Evolutionary conservation across 2,329 filamentous ascomycete genomes (phyloP).

Genomic region (Calonectria hongkongensis): DNA sequence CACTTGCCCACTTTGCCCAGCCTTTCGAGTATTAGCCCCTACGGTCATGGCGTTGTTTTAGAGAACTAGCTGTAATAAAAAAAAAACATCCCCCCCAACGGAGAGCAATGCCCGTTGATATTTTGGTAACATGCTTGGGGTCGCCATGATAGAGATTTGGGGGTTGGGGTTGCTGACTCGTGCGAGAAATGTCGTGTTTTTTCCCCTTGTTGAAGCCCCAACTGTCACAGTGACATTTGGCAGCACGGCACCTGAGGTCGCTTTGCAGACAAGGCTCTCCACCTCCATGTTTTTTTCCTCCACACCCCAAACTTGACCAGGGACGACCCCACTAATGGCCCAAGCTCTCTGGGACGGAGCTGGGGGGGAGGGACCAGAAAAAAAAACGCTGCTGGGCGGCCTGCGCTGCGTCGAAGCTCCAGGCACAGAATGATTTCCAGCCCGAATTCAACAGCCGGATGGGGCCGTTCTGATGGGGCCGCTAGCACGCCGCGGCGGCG

Average conservation of each 20-base stretch:
- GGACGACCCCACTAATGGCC: conserved; percentile 36
- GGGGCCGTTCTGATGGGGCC: conserved; percentile 12
- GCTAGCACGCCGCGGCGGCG: conserved; percentile 14
- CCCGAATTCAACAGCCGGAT: conserved; percentile 23
- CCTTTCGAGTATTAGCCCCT: conserved; percentile 3
- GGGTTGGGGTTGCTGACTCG: conserved; percentile 47
- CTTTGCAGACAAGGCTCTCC: conserved; percentile 23
- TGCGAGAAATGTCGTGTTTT: conserved; percentile 6
- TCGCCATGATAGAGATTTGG: conserved; percentile 42
- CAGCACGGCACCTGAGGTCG: conserved; percentile 28
- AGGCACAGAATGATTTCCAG: not conserved
- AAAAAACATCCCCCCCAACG: conserved; percentile 14
- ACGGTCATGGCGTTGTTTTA: conserved; percentile 2
- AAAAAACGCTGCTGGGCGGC: too few species aligned
- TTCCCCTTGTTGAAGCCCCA: conserved; percentile 51
- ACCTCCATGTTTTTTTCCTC: conserved; percentile 24
- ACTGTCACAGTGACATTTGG: conserved; percentile 42
- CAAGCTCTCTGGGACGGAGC: conserved; percentile 28
- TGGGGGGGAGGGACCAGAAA: not conserved
- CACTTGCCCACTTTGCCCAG: not conserved
- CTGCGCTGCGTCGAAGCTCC: not conserved
- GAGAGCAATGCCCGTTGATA: conserved; percentile 28
- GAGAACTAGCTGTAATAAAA: not conserved
- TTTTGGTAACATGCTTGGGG: conserved; percentile 18
- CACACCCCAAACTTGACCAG: conserved; percentile 24